Percentiles rank a stretch among this genome's conserved stretches.
Conservation (phyloP, 768 basidiomycete genomes). For the Boletus rubroflammeus region DNA sequence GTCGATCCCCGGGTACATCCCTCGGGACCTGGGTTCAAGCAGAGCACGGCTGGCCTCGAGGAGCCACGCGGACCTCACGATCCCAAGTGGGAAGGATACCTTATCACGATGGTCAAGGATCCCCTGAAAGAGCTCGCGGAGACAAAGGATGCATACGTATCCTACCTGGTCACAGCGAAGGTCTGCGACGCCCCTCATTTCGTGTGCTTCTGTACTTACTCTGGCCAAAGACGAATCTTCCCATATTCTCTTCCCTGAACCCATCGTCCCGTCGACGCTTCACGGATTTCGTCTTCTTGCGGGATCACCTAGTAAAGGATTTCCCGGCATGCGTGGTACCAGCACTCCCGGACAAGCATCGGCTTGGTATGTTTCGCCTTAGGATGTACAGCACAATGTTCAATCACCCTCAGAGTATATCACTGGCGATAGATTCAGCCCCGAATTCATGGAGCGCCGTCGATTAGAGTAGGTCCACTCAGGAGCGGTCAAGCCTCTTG, state of each 20-base stretch:
- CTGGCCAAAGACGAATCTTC: conserved; percentile 74
- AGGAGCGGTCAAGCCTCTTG: neutral
- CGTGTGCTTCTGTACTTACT: conserved; percentile 5
- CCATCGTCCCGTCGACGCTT: conserved; percentile 85
- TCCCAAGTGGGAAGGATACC: conserved; percentile 89
- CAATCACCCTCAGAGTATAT: conserved; percentile 71
- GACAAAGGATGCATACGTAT: conserved; percentile 95
- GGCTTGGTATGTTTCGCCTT: conserved; percentile 64
- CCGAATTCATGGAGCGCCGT: conserved; percentile 94
- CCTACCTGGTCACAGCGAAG: conserved; percentile 87
- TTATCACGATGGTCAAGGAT: conserved; percentile 80
- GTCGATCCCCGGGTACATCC: conserved; percentile 37
- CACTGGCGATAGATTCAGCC: conserved; percentile 95
- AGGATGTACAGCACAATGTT: neutral
- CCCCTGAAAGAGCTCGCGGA: conserved; percentile 95
- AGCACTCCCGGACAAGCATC: conserved; percentile 93
- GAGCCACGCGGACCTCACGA: conserved; percentile 67
- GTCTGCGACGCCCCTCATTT: conserved; percentile 40
- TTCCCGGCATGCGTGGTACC: conserved; percentile 99
- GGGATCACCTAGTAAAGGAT: conserved; percentile 82
- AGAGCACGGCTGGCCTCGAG: conserved; percentile 68
- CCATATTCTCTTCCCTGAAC: conserved; percentile 73
- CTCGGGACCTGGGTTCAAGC: conserved; percentile 74
- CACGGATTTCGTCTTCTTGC: conserved; percentile 94
- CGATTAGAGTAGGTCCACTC: conserved; percentile 69